phyloP scores from a whole-genome alignment of 768 basidiomycete genomes.

The Pleurotus pulmonarius region DNA sequence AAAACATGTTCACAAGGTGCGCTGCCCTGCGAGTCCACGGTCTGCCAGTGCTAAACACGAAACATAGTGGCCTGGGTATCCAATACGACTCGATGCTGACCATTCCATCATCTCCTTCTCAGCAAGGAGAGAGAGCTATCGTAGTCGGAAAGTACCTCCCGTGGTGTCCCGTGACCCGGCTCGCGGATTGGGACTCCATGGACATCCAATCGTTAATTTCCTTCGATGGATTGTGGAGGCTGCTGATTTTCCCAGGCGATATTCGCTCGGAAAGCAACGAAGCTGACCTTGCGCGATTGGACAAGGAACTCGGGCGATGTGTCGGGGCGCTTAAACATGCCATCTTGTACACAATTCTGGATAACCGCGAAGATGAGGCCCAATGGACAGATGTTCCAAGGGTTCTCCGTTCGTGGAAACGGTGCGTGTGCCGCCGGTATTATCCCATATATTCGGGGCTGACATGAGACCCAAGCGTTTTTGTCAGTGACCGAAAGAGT shows the following conservation, averaged over 20 bases:
- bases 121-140: background rate
- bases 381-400: background rate
- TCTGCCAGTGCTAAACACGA: background rate
- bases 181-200: slow-evolving; percentile 12
- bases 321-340: background rate
- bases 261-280: background rate
- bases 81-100: slow-evolving; percentile 7
- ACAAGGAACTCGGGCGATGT: background rate
- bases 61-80: slow-evolving; percentile 11
- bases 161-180: slow-evolving; percentile 1
- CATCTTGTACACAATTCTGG: background rate
- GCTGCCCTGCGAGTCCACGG: background rate
- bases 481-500: background rate
- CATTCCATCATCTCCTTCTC: background rate
- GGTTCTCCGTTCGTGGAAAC: background rate
- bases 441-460: no score
- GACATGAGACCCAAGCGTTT: background rate
- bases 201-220: slow-evolving; percentile 14
- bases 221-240: slow-evolving; percentile 13
- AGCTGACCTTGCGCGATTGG: background rate
- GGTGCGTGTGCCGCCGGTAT: background rate
- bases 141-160: slow-evolving; percentile 7
- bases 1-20: slow-evolving; percentile 14
- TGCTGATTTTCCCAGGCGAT: slow-evolving; percentile 13
- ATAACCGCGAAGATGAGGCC: background rate